Base-by-base conservation (phyloP, 2,329 filamentous ascomycete genomes). In the Alternaria alternata region DNA sequence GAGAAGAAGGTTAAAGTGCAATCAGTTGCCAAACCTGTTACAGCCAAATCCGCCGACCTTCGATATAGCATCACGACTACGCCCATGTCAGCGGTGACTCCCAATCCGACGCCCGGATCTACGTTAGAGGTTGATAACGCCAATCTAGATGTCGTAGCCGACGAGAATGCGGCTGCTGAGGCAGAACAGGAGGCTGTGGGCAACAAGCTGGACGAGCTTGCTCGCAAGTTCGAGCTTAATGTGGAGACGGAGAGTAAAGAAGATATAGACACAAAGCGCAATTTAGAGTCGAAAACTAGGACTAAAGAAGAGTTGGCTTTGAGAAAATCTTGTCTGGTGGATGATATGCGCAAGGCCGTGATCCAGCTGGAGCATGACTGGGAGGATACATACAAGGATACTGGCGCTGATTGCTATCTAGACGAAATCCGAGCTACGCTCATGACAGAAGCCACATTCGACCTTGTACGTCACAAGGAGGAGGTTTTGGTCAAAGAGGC, bases 361-460 rank as follows among this genome's bases (percentile, higher is more conserved):
- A 22, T 36, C 16, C 32, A 51, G 16, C 4, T 51, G 16, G 34
- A 51, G 22, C n/a, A n/a, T n/a, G 34, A 38, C 11, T 51, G 48
- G 48, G 16, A 26, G 8, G 48, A 51, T 22, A 51, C 48, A 18
- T 34, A 51, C 48, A 39, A 26, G 20, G 2, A 7, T 11, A 3
- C 2, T 11, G 14, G 2, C 12, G 1, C 16, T 3, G 18, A 51
- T 6, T 6, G 14, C 11, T 28, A 51, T 20, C 11, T 51, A 14
- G 48, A 51, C 5, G 48, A 51, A 22, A 11, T 12, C 9, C 36
- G 48, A 39, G 24, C 32, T 20, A 39, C 34, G 12, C 48, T 51
- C 32, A 51, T 51, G 34, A 51, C 48, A 9, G 48, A 51, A 51
- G 48, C 48, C 24, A 34, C 34, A 22, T 28, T 51, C 16, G 22